Evolutionary conservation across 495 filamentous ascomycete species (phyloP).

Genomic region (Aspergillus baeticus): DNA sequence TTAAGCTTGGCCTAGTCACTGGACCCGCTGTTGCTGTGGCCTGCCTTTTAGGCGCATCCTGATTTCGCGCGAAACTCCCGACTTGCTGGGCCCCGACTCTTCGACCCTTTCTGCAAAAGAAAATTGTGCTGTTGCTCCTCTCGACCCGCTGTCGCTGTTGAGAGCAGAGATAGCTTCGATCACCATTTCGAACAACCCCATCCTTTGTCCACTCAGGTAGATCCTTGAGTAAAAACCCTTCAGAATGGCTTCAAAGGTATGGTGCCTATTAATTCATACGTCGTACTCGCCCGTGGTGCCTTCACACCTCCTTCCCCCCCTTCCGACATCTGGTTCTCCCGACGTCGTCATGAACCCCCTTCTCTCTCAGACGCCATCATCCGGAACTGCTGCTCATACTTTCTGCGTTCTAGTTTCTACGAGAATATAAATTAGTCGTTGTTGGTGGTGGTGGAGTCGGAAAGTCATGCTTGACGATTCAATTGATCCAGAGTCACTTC

Average conservation of each 20-base stretch:
- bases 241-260: slow-evolving; percentile 33
- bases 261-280: slow-evolving; percentile 11
- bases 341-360: not conserved
- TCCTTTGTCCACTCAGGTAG: slow-evolving; percentile 6
- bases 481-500: slow-evolving; percentile 98
- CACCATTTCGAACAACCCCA: slow-evolving; percentile 16
- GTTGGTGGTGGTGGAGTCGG: slow-evolving; percentile 97
- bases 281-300: slow-evolving; percentile 3
- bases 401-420: slow-evolving; percentile 67
- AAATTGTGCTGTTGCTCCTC: slow-evolving; percentile 27
- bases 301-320: slow-evolving; percentile 9
- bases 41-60: slow-evolving; percentile 27
- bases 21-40: slow-evolving; percentile 33
- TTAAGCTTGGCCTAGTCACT: slow-evolving; percentile 32
- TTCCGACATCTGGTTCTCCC: not conserved
- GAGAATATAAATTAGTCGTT: slow-evolving; percentile 98
- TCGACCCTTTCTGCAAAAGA: slow-evolving; percentile 27
- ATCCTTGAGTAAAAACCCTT: slow-evolving; percentile 13
- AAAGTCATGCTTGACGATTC: slow-evolving; percentile 98
- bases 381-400: slow-evolving; percentile 11
- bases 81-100: slow-evolving; percentile 27
- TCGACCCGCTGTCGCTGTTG: slow-evolving; percentile 28
- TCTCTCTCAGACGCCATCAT: not conserved
- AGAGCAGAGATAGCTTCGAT: slow-evolving; percentile 24
- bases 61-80: slow-evolving; percentile 29